Conservation (phyloP, 2,329 filamentous ascomycete species). For the Colletotrichum horii region DNA sequence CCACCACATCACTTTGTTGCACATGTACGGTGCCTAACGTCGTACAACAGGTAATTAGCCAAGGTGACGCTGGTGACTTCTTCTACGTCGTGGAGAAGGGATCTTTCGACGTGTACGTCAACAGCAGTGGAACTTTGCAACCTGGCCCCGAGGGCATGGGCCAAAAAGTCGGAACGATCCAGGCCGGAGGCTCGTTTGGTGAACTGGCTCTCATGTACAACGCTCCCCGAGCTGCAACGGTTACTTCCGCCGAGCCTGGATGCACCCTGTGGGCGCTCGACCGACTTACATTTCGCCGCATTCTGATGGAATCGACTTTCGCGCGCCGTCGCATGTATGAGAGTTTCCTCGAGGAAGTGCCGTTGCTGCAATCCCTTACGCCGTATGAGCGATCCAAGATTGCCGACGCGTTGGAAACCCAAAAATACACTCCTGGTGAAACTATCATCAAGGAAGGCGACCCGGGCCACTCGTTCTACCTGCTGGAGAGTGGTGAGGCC, state of each 20-base stretch:
- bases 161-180: constrained; percentile 79
- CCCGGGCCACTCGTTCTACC: constrained; percentile 88
- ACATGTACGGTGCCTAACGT: constrained; percentile 27
- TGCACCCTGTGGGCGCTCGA: constrained; percentile 94
- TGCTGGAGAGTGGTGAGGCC: constrained; percentile 86
- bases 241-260: constrained; percentile 78
- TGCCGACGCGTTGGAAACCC: constrained; percentile 91
- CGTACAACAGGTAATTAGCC: constrained; percentile 79
- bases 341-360: constrained; percentile 93
- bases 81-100: constrained; percentile 98
- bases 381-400: constrained; percentile 97
- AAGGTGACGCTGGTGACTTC: constrained; percentile 95
- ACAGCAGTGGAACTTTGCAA: constrained; percentile 76
- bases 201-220: constrained; percentile 99
- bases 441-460: constrained; percentile 92
- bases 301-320: constrained; percentile 98
- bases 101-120: constrained; percentile 89
- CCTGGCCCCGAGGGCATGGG: constrained; percentile 84
- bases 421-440: constrained; percentile 81
- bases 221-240: constrained; percentile 91
- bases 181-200: constrained; percentile 91
- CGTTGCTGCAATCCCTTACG: constrained; percentile 81
- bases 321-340: constrained; percentile 97
- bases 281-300: constrained; percentile 94
- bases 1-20: neutral